Base-by-base conservation (phyloP, 169 alveolate genomes). In the Amoebophrya sp. region DNA sequence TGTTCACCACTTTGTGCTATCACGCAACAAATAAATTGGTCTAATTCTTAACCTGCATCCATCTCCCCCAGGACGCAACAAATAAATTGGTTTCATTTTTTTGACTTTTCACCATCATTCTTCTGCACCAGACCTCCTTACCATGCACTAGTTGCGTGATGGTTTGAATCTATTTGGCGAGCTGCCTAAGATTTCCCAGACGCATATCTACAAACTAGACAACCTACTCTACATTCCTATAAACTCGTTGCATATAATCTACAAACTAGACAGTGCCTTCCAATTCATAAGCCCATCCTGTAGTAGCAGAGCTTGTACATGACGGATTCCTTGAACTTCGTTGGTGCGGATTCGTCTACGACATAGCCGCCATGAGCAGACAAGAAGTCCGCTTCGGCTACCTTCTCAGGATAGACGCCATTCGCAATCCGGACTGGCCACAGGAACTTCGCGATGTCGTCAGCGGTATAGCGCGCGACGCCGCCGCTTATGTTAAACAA, bases 371-470 rank as follows among this genome's bases (percentile, higher is more conserved):
- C 92, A 93, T 77, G 89, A 65, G 89, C 39, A 92, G 95, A 41
- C 92, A 96, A 91, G 93, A 93, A 96, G 34, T 95, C 94, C 76
- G 94, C 93, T 90, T 93, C 95, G 90, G 93, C 95, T 24, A 93
- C 39, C n/a, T 40, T 95, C 53, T 96, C 97, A 0, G 99, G 99
- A 95, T 95, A 97, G 38, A 97, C 98, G 38, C 99, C 99, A n/a
- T 97, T 77, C 0, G 99, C 99, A 54, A 99, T 99, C 93, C 99
- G 97, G 54, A 98, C 95, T 97, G 98, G 98, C 99, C 99, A 99
- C 36, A 97, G 94, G 95, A 98, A 98, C 95, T 99, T 99, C 93
- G 98, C 98, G 39, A 99, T 95, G 94, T 99, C 99, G 95, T 99
- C 99, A 89, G 99, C 98, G 39, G 98, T 94, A 95, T 98, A 98